Conservation (phyloP, 1,139 yeast species). For the Geotrichum europaeum region DNA sequence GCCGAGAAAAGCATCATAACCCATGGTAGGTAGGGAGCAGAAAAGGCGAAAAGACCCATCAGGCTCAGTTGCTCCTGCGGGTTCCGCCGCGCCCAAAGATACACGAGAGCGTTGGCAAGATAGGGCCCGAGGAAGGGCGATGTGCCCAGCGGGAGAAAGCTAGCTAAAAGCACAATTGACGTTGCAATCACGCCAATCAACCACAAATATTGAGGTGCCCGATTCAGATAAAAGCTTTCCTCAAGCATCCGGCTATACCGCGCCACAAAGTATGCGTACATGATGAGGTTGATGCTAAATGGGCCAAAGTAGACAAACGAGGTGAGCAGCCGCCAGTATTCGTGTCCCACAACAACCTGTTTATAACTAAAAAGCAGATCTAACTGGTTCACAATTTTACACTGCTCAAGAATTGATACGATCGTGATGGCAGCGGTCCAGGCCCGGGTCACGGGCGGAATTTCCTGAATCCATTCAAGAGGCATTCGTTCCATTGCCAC, state of each 20-base stretch:
- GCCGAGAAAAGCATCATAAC: constrained; percentile 30
- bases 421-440: constrained; percentile 32
- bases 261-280: constrained; percentile 37
- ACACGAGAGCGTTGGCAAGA: constrained; percentile 38
- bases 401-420: constrained; percentile 32
- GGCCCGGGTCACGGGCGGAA: constrained; percentile 31
- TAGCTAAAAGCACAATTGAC: background rate
- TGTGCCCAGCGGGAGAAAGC: constrained; percentile 21
- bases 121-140: constrained; percentile 37
- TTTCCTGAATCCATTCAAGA: constrained; percentile 33
- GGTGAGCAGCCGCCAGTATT: constrained; percentile 42
- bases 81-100: constrained; percentile 44
- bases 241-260: constrained; percentile 42
- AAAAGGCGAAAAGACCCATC: constrained; percentile 38
- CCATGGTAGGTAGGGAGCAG: constrained; percentile 43
- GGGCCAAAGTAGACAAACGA: constrained; percentile 42
- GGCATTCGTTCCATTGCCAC: constrained; percentile 26
- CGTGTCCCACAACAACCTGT: constrained; percentile 27
- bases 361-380: constrained; percentile 23
- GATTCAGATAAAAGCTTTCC: constrained; percentile 26
- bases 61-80: constrained; percentile 38
- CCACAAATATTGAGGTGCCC: constrained; percentile 13
- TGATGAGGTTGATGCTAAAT: constrained; percentile 35
- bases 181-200: constrained; percentile 3
- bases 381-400: constrained; percentile 29